phyloP scores from a whole-genome alignment of 2,329 filamentous ascomycete species.

The Zasmidium cellare region DNA sequence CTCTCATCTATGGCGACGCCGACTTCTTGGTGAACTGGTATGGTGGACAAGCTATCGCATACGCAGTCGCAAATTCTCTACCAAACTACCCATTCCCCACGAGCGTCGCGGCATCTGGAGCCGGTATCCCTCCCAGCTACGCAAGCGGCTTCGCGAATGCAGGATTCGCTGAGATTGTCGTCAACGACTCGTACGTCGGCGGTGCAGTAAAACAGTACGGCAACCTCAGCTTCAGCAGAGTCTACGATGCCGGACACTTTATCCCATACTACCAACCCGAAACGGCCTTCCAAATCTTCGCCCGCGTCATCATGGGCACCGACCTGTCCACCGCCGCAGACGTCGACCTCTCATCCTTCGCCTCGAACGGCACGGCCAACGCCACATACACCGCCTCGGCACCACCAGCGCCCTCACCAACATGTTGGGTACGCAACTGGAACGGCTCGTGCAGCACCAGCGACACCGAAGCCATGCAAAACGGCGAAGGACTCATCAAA shows the following conservation, averaged over 20 bases:
- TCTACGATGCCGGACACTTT: conserved; percentile 56
- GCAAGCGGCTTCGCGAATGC: conserved; percentile 60
- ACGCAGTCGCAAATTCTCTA: conserved; percentile 23
- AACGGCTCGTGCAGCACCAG: conserved; percentile 55
- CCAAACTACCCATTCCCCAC: conserved; percentile 18
- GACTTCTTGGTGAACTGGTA: conserved; percentile 60
- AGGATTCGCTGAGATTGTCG: conserved; percentile 71
- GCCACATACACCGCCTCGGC: conserved; percentile 56
- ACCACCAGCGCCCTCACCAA: conserved; percentile 45
- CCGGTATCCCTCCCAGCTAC: conserved; percentile 40
- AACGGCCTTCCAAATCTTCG: conserved; percentile 55
- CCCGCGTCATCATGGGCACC: conserved; percentile 51
- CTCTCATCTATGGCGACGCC: conserved; percentile 65
- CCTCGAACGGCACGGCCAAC: conserved; percentile 58
- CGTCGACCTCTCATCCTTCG: conserved; percentile 42
- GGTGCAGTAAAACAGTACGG: conserved; percentile 75
- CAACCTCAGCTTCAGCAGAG: conserved; percentile 57
- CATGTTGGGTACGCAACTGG: conserved; percentile 62
- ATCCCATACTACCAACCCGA: conserved; percentile 55
- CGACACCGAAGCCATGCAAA: conserved; percentile 49
- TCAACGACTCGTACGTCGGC: conserved; percentile 67
- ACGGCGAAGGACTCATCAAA: conserved; percentile 57
- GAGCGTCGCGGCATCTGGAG: conserved; percentile 8
- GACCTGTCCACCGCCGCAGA: conserved; percentile 52
- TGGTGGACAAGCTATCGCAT: conserved; percentile 45